Evolutionary conservation across 768 basidiomycete species (phyloP).

Genomic region (Paxillus rubicundulus): DNA sequence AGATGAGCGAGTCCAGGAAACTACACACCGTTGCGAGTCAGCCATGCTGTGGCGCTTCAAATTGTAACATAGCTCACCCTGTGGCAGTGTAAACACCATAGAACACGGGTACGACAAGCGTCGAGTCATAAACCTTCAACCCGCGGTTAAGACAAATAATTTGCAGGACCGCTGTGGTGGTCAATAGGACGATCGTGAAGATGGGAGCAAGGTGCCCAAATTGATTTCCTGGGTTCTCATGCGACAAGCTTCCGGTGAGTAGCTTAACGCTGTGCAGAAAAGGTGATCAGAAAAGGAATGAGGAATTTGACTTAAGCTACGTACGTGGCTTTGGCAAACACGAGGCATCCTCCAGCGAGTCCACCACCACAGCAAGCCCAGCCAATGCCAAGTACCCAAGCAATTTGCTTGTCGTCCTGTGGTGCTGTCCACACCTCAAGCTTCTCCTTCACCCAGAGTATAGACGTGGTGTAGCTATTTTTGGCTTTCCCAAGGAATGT

Average conservation of each 20-base stretch:
- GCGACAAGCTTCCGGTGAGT: slow-evolving; percentile 71
- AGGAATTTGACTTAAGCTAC: slow-evolving; percentile 6
- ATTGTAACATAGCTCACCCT: slow-evolving; percentile 48
- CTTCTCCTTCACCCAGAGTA: slow-evolving; percentile 55
- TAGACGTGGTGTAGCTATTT: slow-evolving; percentile 43
- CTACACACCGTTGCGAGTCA: slow-evolving; percentile 26
- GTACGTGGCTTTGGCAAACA: slow-evolving; percentile 62
- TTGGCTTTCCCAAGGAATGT: slow-evolving; percentile 35
- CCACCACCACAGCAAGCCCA: slow-evolving; percentile 95
- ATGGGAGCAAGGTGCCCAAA: slow-evolving; percentile 81
- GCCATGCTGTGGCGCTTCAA: not conserved
- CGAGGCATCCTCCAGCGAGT: slow-evolving; percentile 83
- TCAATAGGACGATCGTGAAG: slow-evolving; percentile 62
- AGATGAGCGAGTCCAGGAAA: slow-evolving; percentile 67
- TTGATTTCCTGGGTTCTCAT: slow-evolving; percentile 81
- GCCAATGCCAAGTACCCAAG: slow-evolving; percentile 88
- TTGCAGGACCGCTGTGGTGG: slow-evolving; percentile 78
- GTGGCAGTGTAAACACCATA: slow-evolving; percentile 89
- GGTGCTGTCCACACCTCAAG: slow-evolving; percentile 75
- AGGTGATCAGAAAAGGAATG: slow-evolving; percentile 8
- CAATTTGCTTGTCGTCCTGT: slow-evolving; percentile 80
- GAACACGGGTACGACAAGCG: slow-evolving; percentile 90
- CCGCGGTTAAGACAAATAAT: slow-evolving; percentile 91
- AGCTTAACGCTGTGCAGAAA: slow-evolving; percentile 62
- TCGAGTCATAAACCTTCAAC: slow-evolving; percentile 86